phyloP scores from a whole-genome alignment of 129 eudicot species.

The Saussurea involucrata region DNA sequence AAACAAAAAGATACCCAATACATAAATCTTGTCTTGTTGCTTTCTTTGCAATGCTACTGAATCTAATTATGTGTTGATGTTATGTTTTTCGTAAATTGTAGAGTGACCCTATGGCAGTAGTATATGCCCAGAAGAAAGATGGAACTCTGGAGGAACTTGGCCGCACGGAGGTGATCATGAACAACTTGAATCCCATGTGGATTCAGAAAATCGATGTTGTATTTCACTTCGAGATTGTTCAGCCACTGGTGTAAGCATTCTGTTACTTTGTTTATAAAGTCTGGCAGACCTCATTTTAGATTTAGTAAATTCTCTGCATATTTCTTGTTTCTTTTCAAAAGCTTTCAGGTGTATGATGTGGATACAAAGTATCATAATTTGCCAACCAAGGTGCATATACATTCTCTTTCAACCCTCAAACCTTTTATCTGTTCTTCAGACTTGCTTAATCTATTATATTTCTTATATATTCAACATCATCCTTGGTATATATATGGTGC shows the following conservation, averaged over 20 bases:
- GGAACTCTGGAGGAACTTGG: slow-evolving; percentile 87
- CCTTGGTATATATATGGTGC: slow-evolving; percentile 21
- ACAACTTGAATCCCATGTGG: slow-evolving; percentile 80
- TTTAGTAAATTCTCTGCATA: slow-evolving; percentile 3
- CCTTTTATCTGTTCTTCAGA: neutral
- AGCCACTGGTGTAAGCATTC: slow-evolving; percentile 65
- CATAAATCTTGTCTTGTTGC: neutral
- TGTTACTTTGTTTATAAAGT: slow-evolving; percentile 11
- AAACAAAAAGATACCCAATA: neutral
- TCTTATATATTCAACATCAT: neutral
- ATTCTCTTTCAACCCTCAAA: slow-evolving; percentile 1
- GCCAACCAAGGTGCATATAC: slow-evolving; percentile 64
- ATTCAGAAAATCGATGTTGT: slow-evolving; percentile 65
- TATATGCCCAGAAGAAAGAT: slow-evolving; percentile 55
- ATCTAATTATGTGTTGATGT: neutral
- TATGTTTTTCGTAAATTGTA: slow-evolving; percentile 26
- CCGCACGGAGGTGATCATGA: slow-evolving; percentile 95
- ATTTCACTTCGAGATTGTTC: slow-evolving; percentile 90
- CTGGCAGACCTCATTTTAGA: neutral
- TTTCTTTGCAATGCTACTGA: neutral
- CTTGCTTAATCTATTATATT: slow-evolving; percentile 7
- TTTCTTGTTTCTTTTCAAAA: slow-evolving; percentile 31
- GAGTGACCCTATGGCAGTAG: slow-evolving; percentile 98
- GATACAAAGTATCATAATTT: slow-evolving; percentile 78
- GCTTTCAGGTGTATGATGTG: slow-evolving; percentile 91